Evolutionary conservation across 306 rosid genomes (phyloP).

Genomic region (Purshia tridentata): DNA sequence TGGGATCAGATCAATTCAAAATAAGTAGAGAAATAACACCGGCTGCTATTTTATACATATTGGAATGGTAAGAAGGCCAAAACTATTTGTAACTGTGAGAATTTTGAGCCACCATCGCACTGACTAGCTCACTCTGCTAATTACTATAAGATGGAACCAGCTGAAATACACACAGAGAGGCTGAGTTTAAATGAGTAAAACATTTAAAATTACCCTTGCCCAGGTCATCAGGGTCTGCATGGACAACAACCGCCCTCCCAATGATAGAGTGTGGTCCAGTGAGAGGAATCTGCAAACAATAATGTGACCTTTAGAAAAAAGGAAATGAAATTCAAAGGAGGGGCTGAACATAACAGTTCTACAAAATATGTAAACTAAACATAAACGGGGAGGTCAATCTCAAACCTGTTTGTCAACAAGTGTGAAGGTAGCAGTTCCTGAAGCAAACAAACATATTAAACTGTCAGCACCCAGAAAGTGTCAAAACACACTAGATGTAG

Average conservation of each 20-base stretch:
- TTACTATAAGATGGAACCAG: background rate
- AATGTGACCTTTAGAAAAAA: slow-evolving; percentile 14
- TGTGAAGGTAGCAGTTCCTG: slow-evolving; percentile 71
- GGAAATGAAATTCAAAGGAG: background rate
- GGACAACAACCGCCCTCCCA: slow-evolving; percentile 98
- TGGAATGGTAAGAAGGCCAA: background rate
- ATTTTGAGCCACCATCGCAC: background rate
- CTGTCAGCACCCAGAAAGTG: background rate
- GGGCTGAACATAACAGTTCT: background rate
- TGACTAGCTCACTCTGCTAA: background rate
- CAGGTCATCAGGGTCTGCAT: slow-evolving; percentile 89
- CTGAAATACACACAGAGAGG: background rate
- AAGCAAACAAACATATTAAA: slow-evolving; percentile 31
- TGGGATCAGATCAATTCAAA: background rate
- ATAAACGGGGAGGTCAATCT: slow-evolving; percentile 4
- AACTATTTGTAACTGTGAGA: background rate
- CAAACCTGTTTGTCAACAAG: slow-evolving; percentile 71
- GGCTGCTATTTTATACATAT: background rate
- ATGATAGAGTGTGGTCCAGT: slow-evolving; percentile 72
- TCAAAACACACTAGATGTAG: background rate
- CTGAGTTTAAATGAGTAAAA: background rate
- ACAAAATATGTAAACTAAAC: background rate
- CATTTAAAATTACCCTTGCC: slow-evolving; percentile 64
- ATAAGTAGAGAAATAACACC: background rate
- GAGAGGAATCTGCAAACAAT: slow-evolving; percentile 75